phyloP scores from a whole-genome alignment of 495 filamentous ascomycete genomes.

The Penicillium tannophilum region DNA sequence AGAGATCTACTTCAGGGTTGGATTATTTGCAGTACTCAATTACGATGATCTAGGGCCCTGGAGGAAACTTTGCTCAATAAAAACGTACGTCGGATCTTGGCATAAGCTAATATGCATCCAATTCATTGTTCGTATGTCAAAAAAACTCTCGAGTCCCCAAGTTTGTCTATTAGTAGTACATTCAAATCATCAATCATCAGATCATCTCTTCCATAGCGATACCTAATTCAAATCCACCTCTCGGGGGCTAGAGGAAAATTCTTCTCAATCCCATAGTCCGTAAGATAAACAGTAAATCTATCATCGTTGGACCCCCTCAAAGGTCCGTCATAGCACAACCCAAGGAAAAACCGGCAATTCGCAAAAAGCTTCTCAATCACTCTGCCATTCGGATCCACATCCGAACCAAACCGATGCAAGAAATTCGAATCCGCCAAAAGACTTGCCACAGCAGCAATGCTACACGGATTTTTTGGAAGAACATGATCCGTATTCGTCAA shows the following conservation, averaged over 20 bases:
- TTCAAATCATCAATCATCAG: background rate
- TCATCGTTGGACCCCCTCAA: constrained; percentile 5
- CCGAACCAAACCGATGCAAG: constrained; percentile 3
- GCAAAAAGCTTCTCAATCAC: constrained; percentile 3
- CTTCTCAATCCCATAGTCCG: constrained; percentile 4
- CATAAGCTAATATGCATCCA: no score
- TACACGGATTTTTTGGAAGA: constrained; percentile 29
- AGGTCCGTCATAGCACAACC: background rate
- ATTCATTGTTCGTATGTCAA: no score
- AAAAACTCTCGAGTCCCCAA: no score
- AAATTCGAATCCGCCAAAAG: constrained; percentile 29
- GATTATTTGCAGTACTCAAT: background rate
- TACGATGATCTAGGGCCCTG: no score
- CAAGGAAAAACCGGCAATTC: constrained; percentile 7
- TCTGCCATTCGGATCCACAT: background rate
- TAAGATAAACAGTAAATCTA: constrained; percentile 3
- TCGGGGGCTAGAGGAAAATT: background rate
- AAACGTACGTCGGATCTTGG: no score
- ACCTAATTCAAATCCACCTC: no score
- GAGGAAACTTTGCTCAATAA: no score
- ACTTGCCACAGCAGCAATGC: constrained; percentile 32
- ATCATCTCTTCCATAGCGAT: no score
- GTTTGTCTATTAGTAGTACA: no score
- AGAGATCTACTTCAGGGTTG: background rate
- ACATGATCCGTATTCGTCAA: constrained; percentile 28